These are phyloP conservation scores for barrel medic (Medicago truncatula) DNA, from an alignment of 306 rosid genomes.

Conservation along the genomic window DNA sequence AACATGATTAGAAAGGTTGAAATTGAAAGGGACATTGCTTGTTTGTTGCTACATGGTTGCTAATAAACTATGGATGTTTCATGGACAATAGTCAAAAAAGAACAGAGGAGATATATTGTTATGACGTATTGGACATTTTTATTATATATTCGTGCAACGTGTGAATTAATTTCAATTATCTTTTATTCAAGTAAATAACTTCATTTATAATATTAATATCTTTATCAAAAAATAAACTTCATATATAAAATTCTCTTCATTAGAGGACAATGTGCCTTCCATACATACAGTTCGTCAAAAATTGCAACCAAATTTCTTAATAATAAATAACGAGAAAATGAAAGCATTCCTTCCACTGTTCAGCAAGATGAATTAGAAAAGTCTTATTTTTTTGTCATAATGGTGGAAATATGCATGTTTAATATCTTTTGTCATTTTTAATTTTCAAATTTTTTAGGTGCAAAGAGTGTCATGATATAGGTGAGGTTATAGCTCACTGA, in stretches of 20 bases:
- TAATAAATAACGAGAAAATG: slow-evolving; percentile 4
- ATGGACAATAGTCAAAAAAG: slow-evolving; percentile 6
- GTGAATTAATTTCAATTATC: background rate
- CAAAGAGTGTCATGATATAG: background rate
- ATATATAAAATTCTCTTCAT: background rate
- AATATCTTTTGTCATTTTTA: background rate
- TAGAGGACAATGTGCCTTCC: background rate
- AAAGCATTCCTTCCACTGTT: slow-evolving; percentile 8
- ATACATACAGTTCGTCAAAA: background rate
- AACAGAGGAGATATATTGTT: slow-evolving; percentile 1
- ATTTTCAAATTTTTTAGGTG: background rate
- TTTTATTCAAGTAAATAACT: background rate
- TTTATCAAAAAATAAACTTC: background rate
- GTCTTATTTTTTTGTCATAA: slow-evolving; percentile 22
- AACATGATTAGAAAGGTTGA: slow-evolving; percentile 7
- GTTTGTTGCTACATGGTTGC: background rate
- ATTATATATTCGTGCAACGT: background rate
- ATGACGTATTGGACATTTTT: background rate
- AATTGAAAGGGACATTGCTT: slow-evolving; percentile 8
- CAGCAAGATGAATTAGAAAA: slow-evolving; percentile 6
- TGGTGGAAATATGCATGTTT: background rate
- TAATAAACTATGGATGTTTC: background rate
- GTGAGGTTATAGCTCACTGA: no score
- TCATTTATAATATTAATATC: background rate
- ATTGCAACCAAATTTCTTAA: background rate